Base-by-base conservation (phyloP, 805 yeast species). In the Cyberlindnera amylophila region DNA sequence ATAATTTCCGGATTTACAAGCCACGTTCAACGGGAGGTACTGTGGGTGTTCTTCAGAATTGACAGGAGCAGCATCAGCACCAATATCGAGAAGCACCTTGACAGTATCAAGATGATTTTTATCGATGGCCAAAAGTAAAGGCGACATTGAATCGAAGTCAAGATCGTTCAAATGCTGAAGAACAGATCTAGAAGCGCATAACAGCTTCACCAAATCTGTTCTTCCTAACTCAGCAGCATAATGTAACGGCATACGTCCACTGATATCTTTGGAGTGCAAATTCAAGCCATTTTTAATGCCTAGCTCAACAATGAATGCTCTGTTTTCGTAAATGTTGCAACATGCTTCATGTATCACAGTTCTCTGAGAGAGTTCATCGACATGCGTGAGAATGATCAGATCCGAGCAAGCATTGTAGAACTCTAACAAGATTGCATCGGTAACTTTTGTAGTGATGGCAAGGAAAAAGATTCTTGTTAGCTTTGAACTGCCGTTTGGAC, bases 171-270 rank as follows among this genome's bases (percentile, higher is more conserved):
- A 52, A 50, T 36, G 58, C 48, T 58, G 49, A 1, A 51, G 40
- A n/a, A 52, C 57, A 10, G 46, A 52, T 6, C 53, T 46, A 6
- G 66, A 51, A 6, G 58, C 43, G n/a, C 67, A 55, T 27, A 75
- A 52, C 3, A 74, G 53, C 18, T 53, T 50, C 14, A 75, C 65
- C 18, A 75, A 57, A 31, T 71, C 75, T 27, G 63, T 54, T 46
- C 76, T 68, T 0, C 81, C 82, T 39, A 67, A 54, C 46, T 77
- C 82, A 3, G 95, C 75, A 5, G 96, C 95, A 59, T 89, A 88
- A 62, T 91, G 98, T 14, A 93, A 65, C 17, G 97, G 90, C 1
- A 83, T 80, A 49, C 91, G 74, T 4, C 95, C 95, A 51, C 79
- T 77, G 36, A 75, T 70, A 61, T 86, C 95, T 54, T 72, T 75